phyloP scores from a whole-genome alignment of 2,329 filamentous ascomycete genomes.

The Fusarium nematophilum region DNA sequence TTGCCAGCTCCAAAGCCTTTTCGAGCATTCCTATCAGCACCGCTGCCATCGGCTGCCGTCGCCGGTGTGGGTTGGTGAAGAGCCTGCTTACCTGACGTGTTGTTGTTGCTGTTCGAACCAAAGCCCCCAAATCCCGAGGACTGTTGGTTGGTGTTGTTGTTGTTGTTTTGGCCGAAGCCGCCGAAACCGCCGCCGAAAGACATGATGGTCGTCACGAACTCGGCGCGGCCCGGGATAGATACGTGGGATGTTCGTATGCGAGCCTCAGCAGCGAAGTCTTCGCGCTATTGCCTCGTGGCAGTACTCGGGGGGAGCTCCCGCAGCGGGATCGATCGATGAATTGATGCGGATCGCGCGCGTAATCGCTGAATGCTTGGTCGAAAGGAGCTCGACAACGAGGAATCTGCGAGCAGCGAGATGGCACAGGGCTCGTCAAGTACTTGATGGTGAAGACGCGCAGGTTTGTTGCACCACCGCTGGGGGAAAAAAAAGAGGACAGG shows the following conservation, averaged over 20 bases:
- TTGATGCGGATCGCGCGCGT: slow-evolving; percentile 15
- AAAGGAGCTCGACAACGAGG: slow-evolving; percentile 2
- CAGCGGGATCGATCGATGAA: slow-evolving; percentile 33
- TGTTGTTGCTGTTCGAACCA: slow-evolving; percentile 55
- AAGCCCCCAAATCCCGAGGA: slow-evolving; percentile 68
- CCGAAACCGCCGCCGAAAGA: slow-evolving; percentile 62
- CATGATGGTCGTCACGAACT: slow-evolving; percentile 55
- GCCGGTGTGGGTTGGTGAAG: slow-evolving; percentile 12
- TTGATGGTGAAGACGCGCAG: slow-evolving; percentile 22
- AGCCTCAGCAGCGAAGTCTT: slow-evolving; percentile 26
- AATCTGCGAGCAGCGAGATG: slow-evolving; percentile 5
- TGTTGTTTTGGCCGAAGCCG: slow-evolving; percentile 69
- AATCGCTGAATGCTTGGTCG: slow-evolving; percentile 9
- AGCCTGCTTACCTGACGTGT: slow-evolving; percentile 63
- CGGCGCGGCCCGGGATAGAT: slow-evolving; percentile 35
- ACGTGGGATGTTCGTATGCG: slow-evolving; percentile 24
- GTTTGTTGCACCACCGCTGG: slow-evolving; percentile 17
- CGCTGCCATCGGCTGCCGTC: slow-evolving; percentile 33
- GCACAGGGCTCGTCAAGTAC: slow-evolving; percentile 15
- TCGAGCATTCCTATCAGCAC: slow-evolving; percentile 42
- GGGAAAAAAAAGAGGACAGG: slow-evolving; percentile 19
- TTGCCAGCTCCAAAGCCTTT: slow-evolving; percentile 51
- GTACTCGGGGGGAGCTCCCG: slow-evolving; percentile 25
- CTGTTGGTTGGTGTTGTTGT: slow-evolving; percentile 56
- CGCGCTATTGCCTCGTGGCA: slow-evolving; percentile 35